Evolutionary conservation across 208 protist genomes (phyloP).

Genomic region (Acanthamoeba lenticulata): DNA sequence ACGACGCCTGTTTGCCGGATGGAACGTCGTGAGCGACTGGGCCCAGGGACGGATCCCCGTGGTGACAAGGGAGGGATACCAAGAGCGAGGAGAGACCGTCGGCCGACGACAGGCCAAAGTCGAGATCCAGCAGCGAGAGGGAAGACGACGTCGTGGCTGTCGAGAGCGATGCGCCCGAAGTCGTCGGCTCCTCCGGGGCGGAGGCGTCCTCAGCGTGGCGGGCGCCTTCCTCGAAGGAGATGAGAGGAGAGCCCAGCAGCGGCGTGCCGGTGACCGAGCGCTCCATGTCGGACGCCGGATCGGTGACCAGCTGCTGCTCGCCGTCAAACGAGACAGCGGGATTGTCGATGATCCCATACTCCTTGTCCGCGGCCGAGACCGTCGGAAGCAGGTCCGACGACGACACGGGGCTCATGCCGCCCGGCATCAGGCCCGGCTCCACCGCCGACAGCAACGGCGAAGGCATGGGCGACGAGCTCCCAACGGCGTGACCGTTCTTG

Average conservation of each 20-base stretch:
- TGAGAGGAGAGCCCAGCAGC: constrained; percentile 12
- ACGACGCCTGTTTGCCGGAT: not conserved
- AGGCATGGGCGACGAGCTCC: not conserved
- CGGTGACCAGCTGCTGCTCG: not conserved
- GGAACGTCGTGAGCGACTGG: not conserved
- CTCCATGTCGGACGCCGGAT: not conserved
- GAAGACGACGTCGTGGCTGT: not conserved
- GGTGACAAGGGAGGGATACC: not conserved
- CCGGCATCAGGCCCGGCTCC: not conserved
- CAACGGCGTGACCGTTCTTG: not conserved
- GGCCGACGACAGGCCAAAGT: not conserved
- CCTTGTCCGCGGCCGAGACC: not conserved
- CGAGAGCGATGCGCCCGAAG: not conserved
- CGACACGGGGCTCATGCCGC: not conserved
- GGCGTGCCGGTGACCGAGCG: not conserved
- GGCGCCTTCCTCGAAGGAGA: not conserved
- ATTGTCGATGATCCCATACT: not conserved
- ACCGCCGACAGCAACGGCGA: not conserved
- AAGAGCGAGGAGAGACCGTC: not conserved
- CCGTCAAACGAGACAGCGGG: constrained; percentile 2
- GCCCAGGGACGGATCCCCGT: not conserved
- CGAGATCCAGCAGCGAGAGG: not conserved
- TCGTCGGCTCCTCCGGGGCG: not conserved
- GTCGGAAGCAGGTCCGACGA: not conserved
- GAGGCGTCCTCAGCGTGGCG: not conserved